phyloP scores from a whole-genome alignment of 2,329 filamentous ascomycete genomes.

The Chaetomium strumarium region DNA sequence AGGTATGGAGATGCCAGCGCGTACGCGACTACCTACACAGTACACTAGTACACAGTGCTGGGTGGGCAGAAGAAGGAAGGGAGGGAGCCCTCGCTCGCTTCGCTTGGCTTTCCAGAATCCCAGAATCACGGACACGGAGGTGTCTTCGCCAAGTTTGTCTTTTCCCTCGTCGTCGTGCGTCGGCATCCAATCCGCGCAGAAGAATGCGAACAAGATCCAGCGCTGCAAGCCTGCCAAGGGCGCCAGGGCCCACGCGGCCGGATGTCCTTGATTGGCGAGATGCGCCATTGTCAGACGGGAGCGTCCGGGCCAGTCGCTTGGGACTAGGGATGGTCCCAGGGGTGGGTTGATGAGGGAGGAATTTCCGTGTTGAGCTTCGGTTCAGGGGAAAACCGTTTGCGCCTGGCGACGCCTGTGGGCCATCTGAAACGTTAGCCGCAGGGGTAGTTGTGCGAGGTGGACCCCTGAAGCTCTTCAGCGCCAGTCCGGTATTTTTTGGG shows the following conservation, averaged over 20 bases:
- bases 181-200: not conserved
- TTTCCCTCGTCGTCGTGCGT: not conserved
- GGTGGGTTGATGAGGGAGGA: not conserved
- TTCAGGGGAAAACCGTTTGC: not conserved
- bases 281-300: not conserved
- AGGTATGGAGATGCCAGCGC: constrained; percentile 19
- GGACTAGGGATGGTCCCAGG: not conserved
- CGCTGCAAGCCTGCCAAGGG: not conserved
- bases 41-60: constrained; percentile 6
- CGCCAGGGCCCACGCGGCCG: not conserved
- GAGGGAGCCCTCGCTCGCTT: constrained; percentile 6
- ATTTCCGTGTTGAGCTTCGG: not conserved
- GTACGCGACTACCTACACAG: no score
- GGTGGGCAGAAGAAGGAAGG: constrained; percentile 11
- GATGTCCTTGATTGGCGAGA: not conserved
- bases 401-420: constrained; percentile 7
- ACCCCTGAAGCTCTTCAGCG: constrained; percentile 11
- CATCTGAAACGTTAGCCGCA: constrained; percentile 25
- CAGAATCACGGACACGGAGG: not conserved
- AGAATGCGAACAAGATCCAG: not conserved
- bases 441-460: constrained; percentile 6
- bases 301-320: constrained; percentile 1
- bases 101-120: not conserved
- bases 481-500: constrained; percentile 1
- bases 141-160: not conserved